Evolutionary conservation across 257 asterid species (phyloP).

Genomic region (Lithospermum erythrorhizon): DNA sequence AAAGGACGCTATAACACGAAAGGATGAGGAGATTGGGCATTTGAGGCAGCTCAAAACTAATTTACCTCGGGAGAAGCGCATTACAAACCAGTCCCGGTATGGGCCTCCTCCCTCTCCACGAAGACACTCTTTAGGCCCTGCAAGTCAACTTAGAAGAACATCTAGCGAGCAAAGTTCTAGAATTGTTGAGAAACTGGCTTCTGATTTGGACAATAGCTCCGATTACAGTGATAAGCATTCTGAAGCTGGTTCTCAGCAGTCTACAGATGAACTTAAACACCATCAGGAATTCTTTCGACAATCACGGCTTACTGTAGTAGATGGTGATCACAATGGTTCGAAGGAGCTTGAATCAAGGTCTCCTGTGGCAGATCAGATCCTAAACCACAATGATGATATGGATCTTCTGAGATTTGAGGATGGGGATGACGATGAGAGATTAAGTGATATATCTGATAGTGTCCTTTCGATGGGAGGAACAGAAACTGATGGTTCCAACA

Average conservation of each 20-base stretch:
- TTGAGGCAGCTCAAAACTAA: slow-evolving; percentile 33
- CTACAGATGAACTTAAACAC: slow-evolving; percentile 62
- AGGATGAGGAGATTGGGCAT: slow-evolving; percentile 71
- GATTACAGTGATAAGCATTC: slow-evolving; percentile 80
- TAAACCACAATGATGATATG: slow-evolving; percentile 37
- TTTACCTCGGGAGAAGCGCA: slow-evolving; percentile 36
- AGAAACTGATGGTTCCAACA: slow-evolving; percentile 80
- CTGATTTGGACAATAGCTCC: slow-evolving; percentile 62
- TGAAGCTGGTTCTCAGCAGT: slow-evolving; percentile 80
- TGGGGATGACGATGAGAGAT: slow-evolving; percentile 75
- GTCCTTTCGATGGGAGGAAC: slow-evolving; percentile 92
- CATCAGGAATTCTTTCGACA: slow-evolving; percentile 66
- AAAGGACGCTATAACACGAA: slow-evolving; percentile 54
- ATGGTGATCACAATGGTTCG: slow-evolving; percentile 18
- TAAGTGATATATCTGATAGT: slow-evolving; percentile 92
- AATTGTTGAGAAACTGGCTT: slow-evolving; percentile 41
- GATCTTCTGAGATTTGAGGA: slow-evolving; percentile 75
- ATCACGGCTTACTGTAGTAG: slow-evolving; percentile 53
- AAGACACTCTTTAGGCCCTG: slow-evolving; percentile 41
- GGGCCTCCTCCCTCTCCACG: slow-evolving; percentile 50
- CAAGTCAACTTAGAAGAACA: slow-evolving; percentile 25
- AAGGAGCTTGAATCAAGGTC: slow-evolving; percentile 31
- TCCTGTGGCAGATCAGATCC: slow-evolving; percentile 23
- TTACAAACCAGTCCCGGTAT: slow-evolving; percentile 29
- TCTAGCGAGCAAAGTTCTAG: slow-evolving; percentile 29